Evolutionary conservation across 176 grass and related monocot genomes (phyloP).

Genomic region (Rhynchospora pubera): DNA sequence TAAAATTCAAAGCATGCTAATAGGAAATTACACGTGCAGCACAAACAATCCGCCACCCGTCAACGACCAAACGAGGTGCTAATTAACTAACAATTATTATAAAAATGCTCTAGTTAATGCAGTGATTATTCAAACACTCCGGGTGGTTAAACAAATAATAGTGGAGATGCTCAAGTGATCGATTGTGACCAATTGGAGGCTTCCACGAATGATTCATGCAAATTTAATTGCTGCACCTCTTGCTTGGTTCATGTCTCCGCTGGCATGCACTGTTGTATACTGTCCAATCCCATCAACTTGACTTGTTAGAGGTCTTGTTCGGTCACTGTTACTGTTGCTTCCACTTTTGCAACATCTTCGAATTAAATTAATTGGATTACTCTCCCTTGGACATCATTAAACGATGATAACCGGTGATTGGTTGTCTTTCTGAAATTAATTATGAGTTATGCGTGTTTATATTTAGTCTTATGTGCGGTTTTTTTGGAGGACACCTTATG

Average conservation of each 20-base stretch:
- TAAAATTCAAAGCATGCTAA: not conserved
- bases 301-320: not conserved
- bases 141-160: not conserved
- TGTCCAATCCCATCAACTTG: not conserved
- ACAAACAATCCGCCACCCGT: constrained; percentile 5
- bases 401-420: not conserved
- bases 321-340: constrained; percentile 6
- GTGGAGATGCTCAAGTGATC: not conserved
- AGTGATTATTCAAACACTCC: not conserved
- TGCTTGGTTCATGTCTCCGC: not conserved
- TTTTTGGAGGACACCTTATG: not conserved
- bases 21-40: constrained; percentile 11
- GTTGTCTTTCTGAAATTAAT: not conserved
- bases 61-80: constrained; percentile 11
- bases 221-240: not conserved
- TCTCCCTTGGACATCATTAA: not conserved
- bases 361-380: not conserved
- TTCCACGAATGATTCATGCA: not conserved
- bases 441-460: not conserved
- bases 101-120: constrained; percentile 11
- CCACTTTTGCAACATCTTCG: constrained; percentile 8
- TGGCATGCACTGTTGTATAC: not conserved
- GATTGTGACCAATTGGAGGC: not conserved
- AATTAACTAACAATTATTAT: not conserved
- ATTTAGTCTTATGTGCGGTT: not conserved